Conservation (phyloP, 495 filamentous ascomycete genomes). For the Penicillium robsamsonii region DNA sequence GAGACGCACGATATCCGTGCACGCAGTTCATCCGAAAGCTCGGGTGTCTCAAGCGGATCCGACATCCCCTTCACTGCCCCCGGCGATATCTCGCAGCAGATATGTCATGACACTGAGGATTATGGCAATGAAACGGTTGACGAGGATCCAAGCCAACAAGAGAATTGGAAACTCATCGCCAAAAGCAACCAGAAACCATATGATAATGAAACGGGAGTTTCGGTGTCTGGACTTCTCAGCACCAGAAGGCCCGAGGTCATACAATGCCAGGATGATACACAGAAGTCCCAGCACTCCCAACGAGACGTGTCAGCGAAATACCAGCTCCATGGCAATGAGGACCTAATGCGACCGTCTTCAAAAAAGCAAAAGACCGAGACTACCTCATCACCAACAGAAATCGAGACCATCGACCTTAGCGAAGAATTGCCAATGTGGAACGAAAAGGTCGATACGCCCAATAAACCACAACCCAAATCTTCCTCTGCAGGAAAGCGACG, state of each 20-base stretch:
- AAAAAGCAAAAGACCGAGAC: background rate
- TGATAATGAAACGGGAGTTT: background rate
- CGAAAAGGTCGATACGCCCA: background rate
- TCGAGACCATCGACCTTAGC: background rate
- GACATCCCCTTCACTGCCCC: background rate
- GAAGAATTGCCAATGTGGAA: conserved; percentile 1
- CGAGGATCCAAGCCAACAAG: background rate
- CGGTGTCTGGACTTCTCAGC: background rate
- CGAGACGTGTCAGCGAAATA: background rate
- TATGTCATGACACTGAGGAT: background rate
- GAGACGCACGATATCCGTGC: background rate
- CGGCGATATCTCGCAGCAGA: background rate
- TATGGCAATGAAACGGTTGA: background rate
- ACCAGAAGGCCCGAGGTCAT: background rate
- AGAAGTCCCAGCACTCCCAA: background rate
- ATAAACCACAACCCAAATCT: background rate
- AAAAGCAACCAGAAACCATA: background rate
- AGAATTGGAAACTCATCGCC: too few species aligned
- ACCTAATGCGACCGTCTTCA: background rate
- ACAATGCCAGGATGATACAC: background rate
- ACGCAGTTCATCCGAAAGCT: background rate
- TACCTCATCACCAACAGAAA: background rate
- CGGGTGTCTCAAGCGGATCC: background rate
- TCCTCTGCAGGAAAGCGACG: background rate
- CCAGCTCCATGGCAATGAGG: background rate